phyloP scores from a whole-genome alignment of 2,329 filamentous ascomycete genomes.

The Dendryphion nanum region DNA sequence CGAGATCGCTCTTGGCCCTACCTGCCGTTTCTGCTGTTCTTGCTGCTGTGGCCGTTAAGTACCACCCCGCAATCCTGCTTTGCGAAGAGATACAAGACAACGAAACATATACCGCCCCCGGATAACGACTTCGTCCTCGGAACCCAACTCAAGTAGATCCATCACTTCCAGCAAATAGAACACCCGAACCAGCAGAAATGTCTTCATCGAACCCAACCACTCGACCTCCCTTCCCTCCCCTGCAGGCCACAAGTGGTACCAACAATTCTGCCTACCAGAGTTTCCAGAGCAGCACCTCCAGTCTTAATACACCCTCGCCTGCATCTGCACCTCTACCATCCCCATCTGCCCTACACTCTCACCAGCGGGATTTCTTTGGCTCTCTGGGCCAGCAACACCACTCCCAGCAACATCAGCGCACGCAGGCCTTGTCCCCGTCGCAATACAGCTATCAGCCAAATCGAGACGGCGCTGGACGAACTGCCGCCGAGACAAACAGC shows the following conservation, averaged over 20 bases:
- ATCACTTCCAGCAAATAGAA: too few relatives aligned
- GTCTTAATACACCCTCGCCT: constrained; percentile 35
- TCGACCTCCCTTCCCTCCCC: constrained; percentile 37
- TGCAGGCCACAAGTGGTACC: constrained; percentile 28
- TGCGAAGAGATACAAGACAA: too few relatives aligned
- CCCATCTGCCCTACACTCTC: constrained; percentile 31
- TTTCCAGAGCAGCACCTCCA: constrained; percentile 43
- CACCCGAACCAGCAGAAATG: too few relatives aligned
- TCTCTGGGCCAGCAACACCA: constrained; percentile 28
- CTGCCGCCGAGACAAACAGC: constrained; percentile 50
- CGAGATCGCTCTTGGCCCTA: too few relatives aligned
- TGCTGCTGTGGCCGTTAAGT: too few relatives aligned
- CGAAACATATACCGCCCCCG: too few relatives aligned
- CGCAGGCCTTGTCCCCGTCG: constrained; percentile 1
- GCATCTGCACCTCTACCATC: constrained; percentile 33
- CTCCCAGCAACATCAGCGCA: constrained; percentile 22
- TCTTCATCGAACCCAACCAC: too few relatives aligned
- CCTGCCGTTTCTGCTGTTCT: too few relatives aligned
- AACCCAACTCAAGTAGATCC: too few relatives aligned
- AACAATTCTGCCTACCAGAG: constrained; percentile 37
- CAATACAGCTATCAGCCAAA: constrained; percentile 37
- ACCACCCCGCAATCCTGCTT: too few relatives aligned
- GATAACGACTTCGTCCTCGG: too few relatives aligned
- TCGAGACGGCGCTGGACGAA: constrained; percentile 32
- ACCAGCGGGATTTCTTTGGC: constrained; percentile 33